Percentiles rank a stretch among this genome's conserved stretches.
Evolutionary conservation across 2,329 filamentous ascomycete genomes (phyloP).

Genomic region (Colletotrichum camelliae): DNA sequence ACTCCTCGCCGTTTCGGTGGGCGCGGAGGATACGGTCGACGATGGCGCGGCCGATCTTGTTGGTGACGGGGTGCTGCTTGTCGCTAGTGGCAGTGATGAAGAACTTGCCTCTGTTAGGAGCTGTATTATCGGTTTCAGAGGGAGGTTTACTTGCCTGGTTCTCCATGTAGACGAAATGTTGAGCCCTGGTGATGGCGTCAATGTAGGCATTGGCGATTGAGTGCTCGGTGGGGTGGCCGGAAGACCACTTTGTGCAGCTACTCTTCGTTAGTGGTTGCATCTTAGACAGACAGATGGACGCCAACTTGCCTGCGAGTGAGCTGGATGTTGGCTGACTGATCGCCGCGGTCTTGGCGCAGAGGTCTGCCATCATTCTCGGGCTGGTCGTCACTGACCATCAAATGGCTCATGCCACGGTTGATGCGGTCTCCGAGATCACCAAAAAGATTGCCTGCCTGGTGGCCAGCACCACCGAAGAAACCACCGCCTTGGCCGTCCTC

Average conservation of each 20-base stretch:
- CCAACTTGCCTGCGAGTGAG: constrained; percentile 51
- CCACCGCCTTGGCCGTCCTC: constrained; percentile 18
- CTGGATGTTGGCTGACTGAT: constrained; percentile 48
- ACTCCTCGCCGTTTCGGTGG: constrained; percentile 67
- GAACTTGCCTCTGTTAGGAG: constrained; percentile 55
- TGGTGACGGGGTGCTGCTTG: constrained; percentile 73
- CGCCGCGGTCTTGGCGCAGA: constrained; percentile 17
- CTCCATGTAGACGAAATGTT: constrained; percentile 81
- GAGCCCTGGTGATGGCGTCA: constrained; percentile 69
- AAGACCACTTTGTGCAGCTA: constrained; percentile 57
- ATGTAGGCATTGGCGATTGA: constrained; percentile 89
- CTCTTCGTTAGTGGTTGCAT: not conserved
- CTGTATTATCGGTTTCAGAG: not conserved
- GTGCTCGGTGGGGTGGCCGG: constrained; percentile 63
- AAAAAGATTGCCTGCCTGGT: constrained; percentile 38
- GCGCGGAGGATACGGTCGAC: constrained; percentile 79
- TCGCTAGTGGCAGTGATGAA: constrained; percentile 83
- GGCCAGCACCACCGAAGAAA: constrained; percentile 23
- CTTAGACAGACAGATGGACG: not conserved
- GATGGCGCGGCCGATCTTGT: constrained; percentile 80
- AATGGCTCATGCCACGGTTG: constrained; percentile 41
- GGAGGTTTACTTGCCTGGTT: constrained; percentile 58
- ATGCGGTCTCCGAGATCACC: constrained; percentile 51
- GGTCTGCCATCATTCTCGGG: constrained; percentile 23
- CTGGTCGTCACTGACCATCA: constrained; percentile 39